Evolutionary conservation across 2,329 filamentous ascomycete genomes (phyloP).

Genomic region (Trichoderma asperellum): DNA sequence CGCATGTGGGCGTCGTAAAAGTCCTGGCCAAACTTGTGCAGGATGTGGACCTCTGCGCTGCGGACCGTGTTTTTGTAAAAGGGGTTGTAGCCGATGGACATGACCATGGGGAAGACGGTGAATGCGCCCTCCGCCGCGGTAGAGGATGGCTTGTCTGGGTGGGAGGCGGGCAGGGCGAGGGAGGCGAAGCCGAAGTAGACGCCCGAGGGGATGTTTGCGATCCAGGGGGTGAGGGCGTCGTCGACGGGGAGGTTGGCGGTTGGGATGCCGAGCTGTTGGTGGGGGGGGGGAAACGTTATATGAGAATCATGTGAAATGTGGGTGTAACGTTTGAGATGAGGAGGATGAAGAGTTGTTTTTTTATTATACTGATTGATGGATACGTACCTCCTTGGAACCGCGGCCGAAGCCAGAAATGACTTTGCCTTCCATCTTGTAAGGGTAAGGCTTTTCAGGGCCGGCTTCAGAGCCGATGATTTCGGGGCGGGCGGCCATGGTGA

Average conservation of each 20-base stretch:
- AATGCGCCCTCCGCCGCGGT: constrained; percentile 33
- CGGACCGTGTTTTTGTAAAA: constrained; percentile 92
- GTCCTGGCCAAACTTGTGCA: constrained; percentile 75
- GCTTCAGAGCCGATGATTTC: constrained; percentile 71
- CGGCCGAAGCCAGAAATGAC: constrained; percentile 94
- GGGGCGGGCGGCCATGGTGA: constrained; percentile 55
- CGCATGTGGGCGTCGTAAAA: constrained; percentile 86
- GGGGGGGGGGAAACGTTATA: too few relatives aligned
- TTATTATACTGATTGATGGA: constrained; percentile 16
- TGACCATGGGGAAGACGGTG: constrained; percentile 78
- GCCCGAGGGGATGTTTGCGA: constrained; percentile 68
- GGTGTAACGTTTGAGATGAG: not conserved
- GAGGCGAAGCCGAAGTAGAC: constrained; percentile 95
- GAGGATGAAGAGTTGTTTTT: not conserved
- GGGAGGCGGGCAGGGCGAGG: constrained; percentile 60
- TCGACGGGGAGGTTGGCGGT: constrained; percentile 90
- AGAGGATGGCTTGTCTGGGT: constrained; percentile 48
- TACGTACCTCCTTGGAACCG: constrained; percentile 81
- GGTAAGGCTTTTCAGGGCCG: constrained; percentile 79
- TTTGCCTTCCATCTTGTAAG: constrained; percentile 79
- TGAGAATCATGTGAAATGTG: not conserved
- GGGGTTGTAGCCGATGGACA: constrained; percentile 96
- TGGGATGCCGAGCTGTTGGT: constrained; percentile 93
- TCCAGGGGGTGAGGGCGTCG: constrained; percentile 62
- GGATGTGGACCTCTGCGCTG: constrained; percentile 86